A percentile compares a stretch with the other conserved stretches of the same genome.
Evolutionary conservation across 176 grass and related monocot species (phyloP).

Genomic region (Stipa capillata): DNA sequence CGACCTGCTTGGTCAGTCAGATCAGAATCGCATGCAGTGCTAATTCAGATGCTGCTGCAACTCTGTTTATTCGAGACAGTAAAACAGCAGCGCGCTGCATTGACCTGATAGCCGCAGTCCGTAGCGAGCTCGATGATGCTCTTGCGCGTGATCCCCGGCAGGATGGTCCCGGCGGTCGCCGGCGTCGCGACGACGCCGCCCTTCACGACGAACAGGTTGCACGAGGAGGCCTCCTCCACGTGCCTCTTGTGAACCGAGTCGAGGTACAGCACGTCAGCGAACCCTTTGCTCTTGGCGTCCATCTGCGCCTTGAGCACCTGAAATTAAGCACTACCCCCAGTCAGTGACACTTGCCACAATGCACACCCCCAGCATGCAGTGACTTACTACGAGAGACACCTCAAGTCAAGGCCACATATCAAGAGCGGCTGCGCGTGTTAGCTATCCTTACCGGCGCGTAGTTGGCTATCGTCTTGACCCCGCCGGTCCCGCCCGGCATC

Average conservation of each 20-base stretch:
- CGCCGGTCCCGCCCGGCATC: constrained; percentile 74
- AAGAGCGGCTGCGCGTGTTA: not conserved
- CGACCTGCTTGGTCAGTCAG: constrained; percentile 22
- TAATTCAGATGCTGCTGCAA: not conserved
- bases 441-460: constrained; percentile 64
- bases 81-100: not conserved
- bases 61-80: not conserved
- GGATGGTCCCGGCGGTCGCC: constrained; percentile 53
- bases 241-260: constrained; percentile 72
- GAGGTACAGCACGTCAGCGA: constrained; percentile 86
- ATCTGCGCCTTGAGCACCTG: constrained; percentile 74
- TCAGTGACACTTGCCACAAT: not conserved
- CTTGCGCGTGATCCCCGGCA: constrained; percentile 74
- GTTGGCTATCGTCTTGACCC: constrained; percentile 86
- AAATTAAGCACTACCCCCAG: not conserved
- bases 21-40: not conserved
- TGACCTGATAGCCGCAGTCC: constrained; percentile 43
- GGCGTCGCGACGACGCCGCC: constrained; percentile 55
- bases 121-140: constrained; percentile 73
- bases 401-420: no score
- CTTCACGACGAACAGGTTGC: constrained; percentile 91
- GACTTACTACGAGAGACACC: no score
- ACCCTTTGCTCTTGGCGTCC: constrained; percentile 65
- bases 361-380: not conserved
- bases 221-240: constrained; percentile 84